Evolutionary conservation across 169 alveolate species (phyloP).

Genomic region (Cryptosporidium parvum): DNA sequence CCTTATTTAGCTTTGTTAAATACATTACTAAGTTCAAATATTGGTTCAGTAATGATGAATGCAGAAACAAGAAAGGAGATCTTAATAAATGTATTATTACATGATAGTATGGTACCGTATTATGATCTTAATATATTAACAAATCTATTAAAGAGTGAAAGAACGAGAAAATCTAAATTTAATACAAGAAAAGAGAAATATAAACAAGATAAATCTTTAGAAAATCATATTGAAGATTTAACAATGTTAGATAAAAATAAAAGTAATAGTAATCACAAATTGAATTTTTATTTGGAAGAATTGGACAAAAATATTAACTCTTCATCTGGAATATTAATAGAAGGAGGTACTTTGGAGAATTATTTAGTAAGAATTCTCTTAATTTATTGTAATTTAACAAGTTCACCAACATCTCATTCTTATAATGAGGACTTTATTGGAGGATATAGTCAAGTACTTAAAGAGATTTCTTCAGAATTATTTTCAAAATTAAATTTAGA

Average conservation of each 20-base stretch:
- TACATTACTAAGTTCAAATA: background rate
- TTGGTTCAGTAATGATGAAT: slow-evolving; percentile 1
- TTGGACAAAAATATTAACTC: background rate
- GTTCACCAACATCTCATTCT: slow-evolving; percentile 14
- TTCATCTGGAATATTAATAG: background rate
- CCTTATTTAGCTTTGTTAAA: slow-evolving; percentile 38
- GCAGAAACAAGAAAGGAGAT: background rate
- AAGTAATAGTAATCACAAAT: background rate
- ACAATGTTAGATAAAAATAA: background rate
- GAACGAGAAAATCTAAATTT: background rate
- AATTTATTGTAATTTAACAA: slow-evolving; percentile 4
- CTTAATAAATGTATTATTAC: slow-evolving; percentile 2
- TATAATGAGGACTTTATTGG: slow-evolving; percentile 21
- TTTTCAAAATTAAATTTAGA: slow-evolving; percentile 6
- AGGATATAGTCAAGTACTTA: slow-evolving; percentile 4
- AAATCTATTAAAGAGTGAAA: slow-evolving; percentile 24
- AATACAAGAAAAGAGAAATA: background rate
- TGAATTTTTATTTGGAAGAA: background rate
- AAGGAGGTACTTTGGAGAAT: background rate
- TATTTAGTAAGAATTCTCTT: background rate
- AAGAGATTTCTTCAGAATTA: slow-evolving; percentile 26
- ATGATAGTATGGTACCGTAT: background rate
- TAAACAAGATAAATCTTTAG: background rate
- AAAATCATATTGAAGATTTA: background rate
- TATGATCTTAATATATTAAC: slow-evolving; percentile 7